Base-by-base conservation (phyloP, 805 yeast species). In the Lachancea dasiensis region DNA sequence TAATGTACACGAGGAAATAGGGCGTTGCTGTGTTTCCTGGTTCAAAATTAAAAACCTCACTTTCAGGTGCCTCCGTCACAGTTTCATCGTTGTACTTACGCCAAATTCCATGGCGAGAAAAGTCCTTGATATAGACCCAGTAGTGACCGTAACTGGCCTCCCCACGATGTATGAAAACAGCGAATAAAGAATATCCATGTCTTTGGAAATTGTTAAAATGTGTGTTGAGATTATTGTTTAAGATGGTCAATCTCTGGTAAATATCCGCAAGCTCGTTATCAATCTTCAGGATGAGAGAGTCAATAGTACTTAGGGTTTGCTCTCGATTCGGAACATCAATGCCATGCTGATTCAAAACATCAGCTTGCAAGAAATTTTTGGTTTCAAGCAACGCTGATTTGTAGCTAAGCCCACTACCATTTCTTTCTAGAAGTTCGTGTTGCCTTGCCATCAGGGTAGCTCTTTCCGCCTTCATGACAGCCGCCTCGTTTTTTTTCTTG, bases 141-240 rank as follows among this genome's bases (percentile, higher is more conserved):
- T 92, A 92, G 61, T 92, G 98, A 2, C 98, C 98, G 54, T 85
- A 90, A 36, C 86, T 79, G 0, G 96, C 97, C 52, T 87, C 94
- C 5, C 98, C 98, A 35, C 96, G 69, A 59, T 92, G 98, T 33
- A 92, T 86, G 55, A 92, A 92, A 5, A 90, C 79, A 0, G 97
- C 95, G 64, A 89, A 90, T 9, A 92, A 69, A 0, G 84, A 71
- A 60, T 90, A 92, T 0, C 89, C 95, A 20, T 80, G 70, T 34
- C 69, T 62, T 35, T 69, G 72, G 61, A 82, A 74, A 6, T 68
- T 66, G 14, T 68, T 67, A 55, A 84, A 92, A 48, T 83, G 92
- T 21, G 59, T 60, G 15, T 73, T 65, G 6, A 86, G 73, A 32
- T 65, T 64, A 1, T 47, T 45, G 38, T 75, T 75, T 24, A 87